Evolutionary conservation across 768 basidiomycete genomes (phyloP).

Genomic region (Tricholoma saponaceum): DNA sequence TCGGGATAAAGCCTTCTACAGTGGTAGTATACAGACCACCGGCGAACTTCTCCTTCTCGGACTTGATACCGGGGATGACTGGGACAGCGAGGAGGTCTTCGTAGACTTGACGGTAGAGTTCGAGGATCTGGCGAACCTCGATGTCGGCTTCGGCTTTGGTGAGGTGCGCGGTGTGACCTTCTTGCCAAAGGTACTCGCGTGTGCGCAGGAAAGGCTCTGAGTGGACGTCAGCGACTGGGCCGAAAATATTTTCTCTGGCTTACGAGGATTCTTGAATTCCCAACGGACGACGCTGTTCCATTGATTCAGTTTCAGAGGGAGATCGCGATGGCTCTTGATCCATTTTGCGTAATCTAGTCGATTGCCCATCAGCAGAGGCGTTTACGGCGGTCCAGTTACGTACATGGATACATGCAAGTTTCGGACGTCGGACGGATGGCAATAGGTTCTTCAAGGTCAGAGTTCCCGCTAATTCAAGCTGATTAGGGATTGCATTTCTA

Average conservation of each 20-base stretch:
- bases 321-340: slow-evolving; percentile 96
- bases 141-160: slow-evolving; percentile 86
- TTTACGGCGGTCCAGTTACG: slow-evolving; percentile 21
- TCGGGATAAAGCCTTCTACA: slow-evolving; percentile 96
- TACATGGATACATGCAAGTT: slow-evolving; percentile 99
- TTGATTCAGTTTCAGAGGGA: slow-evolving; percentile 95
- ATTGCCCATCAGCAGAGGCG: neutral
- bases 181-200: slow-evolving; percentile 99
- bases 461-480: slow-evolving; percentile 47
- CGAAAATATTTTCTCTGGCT: slow-evolving; percentile 21
- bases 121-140: slow-evolving; percentile 92
- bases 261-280: slow-evolving; percentile 99
- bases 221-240: neutral
- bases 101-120: slow-evolving; percentile 92
- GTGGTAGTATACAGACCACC: slow-evolving; percentile 98
- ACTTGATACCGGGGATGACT: slow-evolving; percentile 95
- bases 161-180: slow-evolving; percentile 95
- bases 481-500: neutral
- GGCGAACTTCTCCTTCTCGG: slow-evolving; percentile 99
- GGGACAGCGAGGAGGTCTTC: slow-evolving; percentile 97
- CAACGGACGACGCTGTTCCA: slow-evolving; percentile 99
- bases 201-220: slow-evolving; percentile 97
- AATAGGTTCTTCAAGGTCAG: slow-evolving; percentile 94
- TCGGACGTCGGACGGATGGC: slow-evolving; percentile 98
- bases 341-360: slow-evolving; percentile 92